Evolutionary conservation across 2,329 filamentous ascomycete species (phyloP), one percentile per base, ranked within the genome.

Genomic region (Zalaria sp.): DNA sequence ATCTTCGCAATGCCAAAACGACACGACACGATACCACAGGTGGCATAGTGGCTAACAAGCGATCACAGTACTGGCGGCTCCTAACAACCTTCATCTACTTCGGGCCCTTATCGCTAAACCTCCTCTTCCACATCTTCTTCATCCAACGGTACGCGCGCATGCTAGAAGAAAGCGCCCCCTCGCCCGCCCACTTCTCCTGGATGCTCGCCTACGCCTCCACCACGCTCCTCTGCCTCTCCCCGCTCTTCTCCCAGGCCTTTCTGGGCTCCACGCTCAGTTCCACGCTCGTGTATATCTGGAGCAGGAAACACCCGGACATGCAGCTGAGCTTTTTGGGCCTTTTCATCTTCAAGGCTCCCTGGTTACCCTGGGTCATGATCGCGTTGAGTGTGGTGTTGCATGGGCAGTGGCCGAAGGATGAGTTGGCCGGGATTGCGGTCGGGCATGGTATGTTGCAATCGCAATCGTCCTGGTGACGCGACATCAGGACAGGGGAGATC

Each of bases 71-170:
- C 63, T 98, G 91, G 91, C 82, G 91, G 34, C 71, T 98, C n/a
- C 57, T 94, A 34, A 93, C 89, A 2, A 94, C 89, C 1, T 98
- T 98, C 66, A 77, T 96, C 56, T 98, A 96, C 68, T 96, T 96
- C 58, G 91, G 91, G 2, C 88, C 89, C 2, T 78, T 96, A 49
- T 91, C 82, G 27, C 77, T 98, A 57, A 91, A 96, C 60, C 79
- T 98, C 34, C 73, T 96, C 52, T 96, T 95, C 69, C 89, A 96
- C 62, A 83, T 96, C 60, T 98, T 95, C 73, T 98, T 98, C 66
- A 80, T 95, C 44, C 88, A 95, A 60, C 83, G 91, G 43, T 98
- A 98, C 63, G 88, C 89, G 5, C 83, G 91, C 39, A 81, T 96
- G 35, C 77, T 98, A 37, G 91, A 98, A 64, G 89, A 96, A 63